phyloP scores from a whole-genome alignment of 768 basidiomycete genomes.

The Lactifluus pinguis region DNA sequence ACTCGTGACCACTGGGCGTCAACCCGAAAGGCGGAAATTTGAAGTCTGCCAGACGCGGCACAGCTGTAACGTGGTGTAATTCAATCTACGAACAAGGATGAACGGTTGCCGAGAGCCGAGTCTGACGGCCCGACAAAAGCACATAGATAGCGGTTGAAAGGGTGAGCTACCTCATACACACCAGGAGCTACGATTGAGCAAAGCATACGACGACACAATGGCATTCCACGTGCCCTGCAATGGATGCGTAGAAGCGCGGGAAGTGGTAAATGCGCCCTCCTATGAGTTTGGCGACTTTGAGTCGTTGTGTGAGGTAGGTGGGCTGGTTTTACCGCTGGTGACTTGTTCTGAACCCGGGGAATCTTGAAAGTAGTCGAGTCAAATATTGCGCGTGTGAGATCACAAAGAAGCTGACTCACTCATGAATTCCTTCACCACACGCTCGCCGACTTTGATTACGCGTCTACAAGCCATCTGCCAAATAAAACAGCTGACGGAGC shows the following conservation, averaged over 20 bases:
- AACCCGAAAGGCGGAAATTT: too few relatives aligned
- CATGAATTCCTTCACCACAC: slow-evolving; percentile 21
- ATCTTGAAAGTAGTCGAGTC: background rate
- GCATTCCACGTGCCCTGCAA: background rate
- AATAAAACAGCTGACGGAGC: slow-evolving; percentile 84
- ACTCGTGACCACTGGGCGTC: too few relatives aligned
- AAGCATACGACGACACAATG: background rate
- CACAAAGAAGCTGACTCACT: slow-evolving; percentile 1
- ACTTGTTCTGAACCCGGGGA: background rate
- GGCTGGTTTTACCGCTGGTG: background rate
- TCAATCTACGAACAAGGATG: too few relatives aligned
- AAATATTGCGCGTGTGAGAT: background rate
- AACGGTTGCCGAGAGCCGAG: too few relatives aligned
- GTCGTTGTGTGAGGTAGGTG: background rate
- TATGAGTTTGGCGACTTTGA: background rate
- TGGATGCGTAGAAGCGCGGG: background rate
- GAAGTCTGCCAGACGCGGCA: too few relatives aligned
- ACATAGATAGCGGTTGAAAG: background rate
- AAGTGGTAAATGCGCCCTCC: background rate
- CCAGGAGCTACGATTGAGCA: background rate
- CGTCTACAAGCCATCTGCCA: slow-evolving; percentile 95
- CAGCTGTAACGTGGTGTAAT: too few relatives aligned
- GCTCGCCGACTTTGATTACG: slow-evolving; percentile 71
- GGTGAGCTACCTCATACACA: background rate
- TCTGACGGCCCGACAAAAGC: too few relatives aligned